Evolutionary conservation across 192 early-diverging fungal genomes (phyloP).

Genomic region (Geranomyces michiganensis): DNA sequence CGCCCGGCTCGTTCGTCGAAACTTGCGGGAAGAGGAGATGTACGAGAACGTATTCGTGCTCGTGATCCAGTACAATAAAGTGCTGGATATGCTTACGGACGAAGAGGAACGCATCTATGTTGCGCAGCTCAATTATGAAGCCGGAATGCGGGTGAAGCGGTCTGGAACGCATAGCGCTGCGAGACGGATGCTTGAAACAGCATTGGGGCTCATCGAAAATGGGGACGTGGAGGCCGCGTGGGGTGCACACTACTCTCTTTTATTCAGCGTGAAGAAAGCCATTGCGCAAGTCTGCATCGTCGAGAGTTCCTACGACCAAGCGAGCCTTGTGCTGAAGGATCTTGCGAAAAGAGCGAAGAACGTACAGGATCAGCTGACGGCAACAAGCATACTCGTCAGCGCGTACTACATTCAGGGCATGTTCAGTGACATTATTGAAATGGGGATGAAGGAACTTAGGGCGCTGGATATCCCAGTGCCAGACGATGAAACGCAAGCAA

Average conservation of each 20-base stretch:
- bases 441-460: conserved; percentile 35
- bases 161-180: conserved; percentile 23
- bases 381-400: conserved; percentile 19
- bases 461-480: conserved; percentile 30
- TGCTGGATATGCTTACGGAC: conserved; percentile 19
- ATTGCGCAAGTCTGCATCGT: conserved; percentile 36
- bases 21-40: conserved; percentile 21
- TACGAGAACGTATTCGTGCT: conserved; percentile 30
- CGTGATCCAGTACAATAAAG: conserved; percentile 46
- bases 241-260: conserved; percentile 14
- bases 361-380: conserved; percentile 14
- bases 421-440: conserved; percentile 35
- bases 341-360: conserved; percentile 22
- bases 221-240: conserved; percentile 12
- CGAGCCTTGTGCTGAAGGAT: conserved; percentile 22
- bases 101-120: conserved; percentile 28
- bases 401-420: conserved; percentile 31
- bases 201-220: conserved; percentile 18
- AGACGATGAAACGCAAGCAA: conserved; percentile 12
- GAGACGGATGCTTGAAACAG: conserved; percentile 24
- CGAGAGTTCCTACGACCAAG: conserved; percentile 38
- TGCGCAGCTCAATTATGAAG: conserved; percentile 38
- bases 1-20: conserved; percentile 31
- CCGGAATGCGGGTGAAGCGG: conserved; percentile 30
- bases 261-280: conserved; percentile 35